A percentile compares a stretch with the other conserved stretches of the same genome.
phyloP scores from a whole-genome alignment of 2,329 filamentous ascomycete species.

The Colletotrichum agaves region DNA sequence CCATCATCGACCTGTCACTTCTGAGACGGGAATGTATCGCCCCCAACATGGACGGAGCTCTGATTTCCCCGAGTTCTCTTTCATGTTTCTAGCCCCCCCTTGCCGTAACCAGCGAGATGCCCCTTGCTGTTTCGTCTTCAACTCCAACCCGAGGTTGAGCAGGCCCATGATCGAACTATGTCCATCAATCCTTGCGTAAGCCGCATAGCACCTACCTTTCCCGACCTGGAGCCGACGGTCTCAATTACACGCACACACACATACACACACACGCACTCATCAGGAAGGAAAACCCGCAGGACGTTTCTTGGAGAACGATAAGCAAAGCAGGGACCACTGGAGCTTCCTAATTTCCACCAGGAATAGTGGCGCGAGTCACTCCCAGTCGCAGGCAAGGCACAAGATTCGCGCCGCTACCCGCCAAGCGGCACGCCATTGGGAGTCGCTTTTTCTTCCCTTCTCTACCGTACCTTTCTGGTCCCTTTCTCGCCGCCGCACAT shows the following conservation, averaged over 20 bases:
- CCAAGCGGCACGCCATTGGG: conserved; percentile 29
- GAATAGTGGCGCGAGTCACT: conserved; percentile 33
- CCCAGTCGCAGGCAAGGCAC: conserved; percentile 12
- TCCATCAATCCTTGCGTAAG: conserved; percentile 12
- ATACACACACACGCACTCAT: not conserved
- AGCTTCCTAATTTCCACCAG: conserved; percentile 37
- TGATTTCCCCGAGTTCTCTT: conserved; percentile 3
- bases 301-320: conserved; percentile 2
- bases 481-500: conserved; percentile 14
- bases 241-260: not conserved
- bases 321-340: conserved; percentile 9
- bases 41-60: conserved; percentile 20
- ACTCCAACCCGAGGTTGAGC: conserved; percentile 12
- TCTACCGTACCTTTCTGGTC: not conserved
- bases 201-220: conserved; percentile 1
- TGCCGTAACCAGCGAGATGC: conserved; percentile 1
- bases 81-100: conserved; percentile 11
- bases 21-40: conserved; percentile 14
- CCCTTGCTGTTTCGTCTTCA: conserved; percentile 11
- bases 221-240: not conserved
- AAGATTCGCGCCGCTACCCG: conserved; percentile 17
- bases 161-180: conserved; percentile 17
- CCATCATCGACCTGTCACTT: conserved; percentile 12
- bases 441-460: not conserved
- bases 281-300: not conserved